These are phyloP conservation scores for Phytophthora pluvialis DNA, from an alignment of 352 stramenopile species.

Conservation along the genomic window DNA sequence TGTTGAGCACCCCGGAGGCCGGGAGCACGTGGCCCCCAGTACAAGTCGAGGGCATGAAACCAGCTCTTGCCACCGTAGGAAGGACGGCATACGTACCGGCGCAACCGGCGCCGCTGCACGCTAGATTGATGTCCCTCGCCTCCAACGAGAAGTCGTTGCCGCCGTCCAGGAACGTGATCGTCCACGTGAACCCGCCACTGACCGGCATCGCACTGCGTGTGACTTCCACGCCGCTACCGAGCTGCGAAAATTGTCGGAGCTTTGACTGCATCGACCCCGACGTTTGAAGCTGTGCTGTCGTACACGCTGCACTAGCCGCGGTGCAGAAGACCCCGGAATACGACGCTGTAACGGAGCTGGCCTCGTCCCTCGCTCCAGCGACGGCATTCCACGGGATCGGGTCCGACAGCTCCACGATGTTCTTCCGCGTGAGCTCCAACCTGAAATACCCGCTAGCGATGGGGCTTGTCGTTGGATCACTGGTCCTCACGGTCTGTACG, in stretches of 20 bases:
- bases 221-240: constrained; percentile 75
- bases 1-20: constrained; percentile 65
- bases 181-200: constrained; percentile 84
- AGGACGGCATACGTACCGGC: constrained; percentile 50
- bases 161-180: constrained; percentile 90
- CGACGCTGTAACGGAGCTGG: constrained; percentile 44
- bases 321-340: constrained; percentile 73
- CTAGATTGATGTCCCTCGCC: constrained; percentile 24
- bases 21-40: constrained; percentile 85
- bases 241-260: constrained; percentile 50
- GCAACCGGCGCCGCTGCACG: constrained; percentile 28
- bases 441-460: constrained; percentile 69
- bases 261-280: constrained; percentile 84
- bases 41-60: constrained; percentile 78
- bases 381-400: constrained; percentile 83
- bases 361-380: constrained; percentile 82
- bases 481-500: constrained; percentile 43
- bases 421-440: constrained; percentile 56
- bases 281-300: constrained; percentile 41
- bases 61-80: constrained; percentile 68
- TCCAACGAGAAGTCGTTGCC: constrained; percentile 82
- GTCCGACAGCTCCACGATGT: constrained; percentile 57
- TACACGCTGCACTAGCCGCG: constrained; percentile 32
- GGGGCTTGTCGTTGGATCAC: constrained; percentile 24
- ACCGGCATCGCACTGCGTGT: constrained; percentile 55